Evolutionary conservation across 345 rosid species (phyloP).

Genomic region (Cardamine resedifolia): DNA sequence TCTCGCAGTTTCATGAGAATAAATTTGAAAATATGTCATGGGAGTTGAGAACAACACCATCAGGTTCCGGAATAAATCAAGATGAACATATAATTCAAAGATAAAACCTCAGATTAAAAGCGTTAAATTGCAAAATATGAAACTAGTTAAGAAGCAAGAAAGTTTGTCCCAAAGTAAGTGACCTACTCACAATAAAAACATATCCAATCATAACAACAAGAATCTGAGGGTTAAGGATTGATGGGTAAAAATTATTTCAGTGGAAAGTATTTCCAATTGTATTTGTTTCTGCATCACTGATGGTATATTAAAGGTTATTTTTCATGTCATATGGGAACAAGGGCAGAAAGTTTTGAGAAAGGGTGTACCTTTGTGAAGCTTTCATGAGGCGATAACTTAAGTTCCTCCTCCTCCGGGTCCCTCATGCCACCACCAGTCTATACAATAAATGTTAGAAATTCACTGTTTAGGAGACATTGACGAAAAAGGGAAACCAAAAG

Average conservation of each 20-base stretch:
- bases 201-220: neutral
- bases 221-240: neutral
- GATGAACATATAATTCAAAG: too few relatives aligned
- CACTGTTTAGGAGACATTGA: neutral
- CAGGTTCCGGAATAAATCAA: neutral
- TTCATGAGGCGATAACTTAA: conserved; percentile 48
- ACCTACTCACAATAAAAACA: conserved; percentile 3
- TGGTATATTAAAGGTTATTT: neutral
- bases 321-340: neutral
- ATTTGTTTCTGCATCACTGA: neutral
- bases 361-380: conserved; percentile 53
- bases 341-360: too few relatives aligned
- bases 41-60: conserved; percentile 1
- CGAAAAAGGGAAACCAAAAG: neutral
- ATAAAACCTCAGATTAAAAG: neutral
- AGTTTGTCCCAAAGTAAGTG: neutral
- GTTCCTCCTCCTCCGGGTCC: conserved; percentile 56
- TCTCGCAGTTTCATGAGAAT: neutral
- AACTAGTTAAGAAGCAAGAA: conserved; percentile 1
- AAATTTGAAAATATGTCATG: neutral
- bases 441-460: conserved; percentile 14
- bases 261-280: neutral
- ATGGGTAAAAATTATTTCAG: neutral
- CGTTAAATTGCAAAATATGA: neutral
- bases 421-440: conserved; percentile 65